Base-by-base conservation (phyloP, 2,329 filamentous ascomycete species). In the Penicillium sp. region DNA sequence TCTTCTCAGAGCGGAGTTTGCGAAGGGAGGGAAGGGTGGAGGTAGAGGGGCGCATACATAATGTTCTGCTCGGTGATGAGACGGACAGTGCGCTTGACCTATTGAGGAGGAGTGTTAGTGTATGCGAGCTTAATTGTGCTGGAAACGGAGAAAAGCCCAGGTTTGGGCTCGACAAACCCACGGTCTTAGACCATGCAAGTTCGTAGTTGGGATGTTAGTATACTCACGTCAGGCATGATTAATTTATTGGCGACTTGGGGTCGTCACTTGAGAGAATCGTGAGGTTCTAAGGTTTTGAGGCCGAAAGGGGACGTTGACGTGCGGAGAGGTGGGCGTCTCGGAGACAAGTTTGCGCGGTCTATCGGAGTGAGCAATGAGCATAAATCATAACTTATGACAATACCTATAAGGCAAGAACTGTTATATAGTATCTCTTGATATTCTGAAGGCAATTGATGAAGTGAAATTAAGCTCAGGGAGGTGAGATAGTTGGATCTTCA, bases 41-140 rank as follows among this genome's bases (percentile, higher is more conserved):
- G 46, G 52, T 38, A 53, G 51, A 38, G 38, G 49, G 47, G 41
- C 52, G 84, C 88, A 77, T 85, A 95, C 91, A 91, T 89, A 76
- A 91, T 84, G 72, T 87, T 84, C 77, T 97, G 93, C 79, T 94
- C 88, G 49, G 94, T 97, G 65, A 97, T 84, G 78, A 99, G 85
- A 84, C 93, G 95, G 77, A 99, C 83, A 71, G 86, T 89, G 70
- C 94, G 86, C 84, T 97, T 89, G 69, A 88, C 77, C 86, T 89
- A 66, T 50, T 49, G 38, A 45, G 40, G 38, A 43, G 38, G 26
- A 54, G 25, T 42, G 53, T 70, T 57, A 71, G 67, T 25, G 11
- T 42, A 28, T 40, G 33, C n/a, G 25, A 40, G 41, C 12, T 31
- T 19, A n/a, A 50, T 40, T 55, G 40, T 22, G 47, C 41, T 33